These are phyloP conservation scores for Tolypocladium guangdongense DNA, from an alignment of 2,329 filamentous ascomycete genomes.

Conservation along the genomic window DNA sequence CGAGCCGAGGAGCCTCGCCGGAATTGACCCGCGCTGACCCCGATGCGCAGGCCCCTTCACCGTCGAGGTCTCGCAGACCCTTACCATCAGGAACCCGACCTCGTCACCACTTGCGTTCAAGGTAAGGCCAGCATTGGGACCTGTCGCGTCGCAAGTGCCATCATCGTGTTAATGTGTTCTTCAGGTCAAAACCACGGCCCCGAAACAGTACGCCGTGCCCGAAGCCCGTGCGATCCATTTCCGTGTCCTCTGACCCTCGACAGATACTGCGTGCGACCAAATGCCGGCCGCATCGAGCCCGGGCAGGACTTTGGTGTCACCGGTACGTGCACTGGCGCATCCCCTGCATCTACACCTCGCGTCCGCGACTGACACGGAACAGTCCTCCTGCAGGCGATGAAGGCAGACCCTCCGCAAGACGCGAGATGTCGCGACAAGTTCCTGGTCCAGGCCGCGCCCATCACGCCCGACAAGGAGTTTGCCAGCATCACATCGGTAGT, in stretches of 20 bases:
- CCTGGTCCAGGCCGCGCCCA: constrained; percentile 81
- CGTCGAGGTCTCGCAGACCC: constrained; percentile 51
- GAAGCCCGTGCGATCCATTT: constrained; percentile 4
- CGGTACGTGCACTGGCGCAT: constrained; percentile 42
- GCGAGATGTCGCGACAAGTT: constrained; percentile 96
- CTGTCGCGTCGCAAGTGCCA: constrained; percentile 2
- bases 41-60: constrained; percentile 49
- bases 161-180: constrained; percentile 7
- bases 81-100: constrained; percentile 56
- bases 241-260: constrained; percentile 9
- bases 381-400: constrained; percentile 98
- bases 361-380: constrained; percentile 9
- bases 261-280: constrained; percentile 95
- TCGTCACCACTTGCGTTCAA: constrained; percentile 57
- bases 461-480: constrained; percentile 76
- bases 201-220: constrained; percentile 71
- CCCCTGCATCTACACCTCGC: not conserved
- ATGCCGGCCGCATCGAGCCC: constrained; percentile 90
- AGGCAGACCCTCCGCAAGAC: constrained; percentile 77
- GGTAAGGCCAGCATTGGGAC: constrained; percentile 29
- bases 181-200: constrained; percentile 96
- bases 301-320: constrained; percentile 86
- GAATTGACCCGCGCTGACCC: constrained; percentile 4
- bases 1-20: not conserved
- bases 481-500: constrained; percentile 72